Evolutionary conservation across 495 filamentous ascomycete genomes (phyloP), one percentile per base, ranked within the genome.

Genomic region (Neurospora tetrasperma): DNA sequence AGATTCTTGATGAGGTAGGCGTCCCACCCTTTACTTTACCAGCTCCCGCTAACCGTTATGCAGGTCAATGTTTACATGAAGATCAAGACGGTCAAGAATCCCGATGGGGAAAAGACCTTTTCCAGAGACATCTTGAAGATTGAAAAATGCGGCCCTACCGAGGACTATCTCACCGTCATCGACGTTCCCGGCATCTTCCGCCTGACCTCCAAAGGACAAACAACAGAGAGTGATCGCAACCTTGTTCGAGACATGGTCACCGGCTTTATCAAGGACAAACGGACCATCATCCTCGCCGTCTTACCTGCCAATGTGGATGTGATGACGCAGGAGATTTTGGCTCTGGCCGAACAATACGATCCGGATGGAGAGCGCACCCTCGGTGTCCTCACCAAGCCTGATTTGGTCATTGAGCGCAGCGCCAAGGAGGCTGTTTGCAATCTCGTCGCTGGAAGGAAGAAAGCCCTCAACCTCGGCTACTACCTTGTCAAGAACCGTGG

Each of bases 161-260:
- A 89, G 72, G 80, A 87, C 23, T 85, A 91, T 73, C 78, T 92
- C 2, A 90, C 82, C 66, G 80, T 92, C 1, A 87, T 91, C 54
- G 88, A 92, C 74, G 84, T 91, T 3, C 89, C 89, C 1, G 88
- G 89, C 10, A 88, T 91, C 41, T 91, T 92, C 78, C 85, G 84
- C n/a, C 86, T 77, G n/a, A 79, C 84, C 0, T 86, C 82, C 9
- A 71, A 79, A 20, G 86, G 85, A 31, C n/a, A 82, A 2, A 88
- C 84, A 0, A 84, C 81, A 2, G 82, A 85, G 27, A 46, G 69
- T 0, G 88, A 90, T 71, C 86, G 87, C 12, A 35, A n/a, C 0
- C 71, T 88, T 5, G 87, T 91, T 0, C 73, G 76, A 54, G 80
- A 84, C 6, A 86, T 91, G 85, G 88, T 90, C 0, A 73, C 80